Evolutionary conservation across 129 eudicot species (phyloP).

Genomic region (sunflower (Helianthus annuus)): HanXRQr2.0-SUNRISE NC_035441.2:147326459-147326958

Average conservation of each 20-base stretch:
- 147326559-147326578: constrained; percentile 79
- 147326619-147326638: constrained; percentile 20
- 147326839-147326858: constrained; percentile 9
- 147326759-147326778: constrained; percentile 13
- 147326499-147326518: constrained; percentile 61
- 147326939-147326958: too few relatives aligned
- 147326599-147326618: constrained; percentile 10
- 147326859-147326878: background rate
- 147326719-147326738: constrained; percentile 28
- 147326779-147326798: constrained; percentile 25
- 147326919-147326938: too few relatives aligned
- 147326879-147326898: constrained; percentile 29
- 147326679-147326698: constrained; percentile 33
- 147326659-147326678: constrained; percentile 40
- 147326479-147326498: constrained; percentile 48
- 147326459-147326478: constrained; percentile 72
- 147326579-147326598: background rate
- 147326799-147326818: constrained; percentile 16
- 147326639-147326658: constrained; percentile 23
- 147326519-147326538: constrained; percentile 61
- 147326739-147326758: constrained; percentile 10
- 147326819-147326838: constrained; percentile 16
- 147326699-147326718: constrained; percentile 37
- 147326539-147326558: constrained; percentile 68
- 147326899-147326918: background rate